Conservation (phyloP, 495 filamentous ascomycete genomes). For the Niebla homalea region DNA sequence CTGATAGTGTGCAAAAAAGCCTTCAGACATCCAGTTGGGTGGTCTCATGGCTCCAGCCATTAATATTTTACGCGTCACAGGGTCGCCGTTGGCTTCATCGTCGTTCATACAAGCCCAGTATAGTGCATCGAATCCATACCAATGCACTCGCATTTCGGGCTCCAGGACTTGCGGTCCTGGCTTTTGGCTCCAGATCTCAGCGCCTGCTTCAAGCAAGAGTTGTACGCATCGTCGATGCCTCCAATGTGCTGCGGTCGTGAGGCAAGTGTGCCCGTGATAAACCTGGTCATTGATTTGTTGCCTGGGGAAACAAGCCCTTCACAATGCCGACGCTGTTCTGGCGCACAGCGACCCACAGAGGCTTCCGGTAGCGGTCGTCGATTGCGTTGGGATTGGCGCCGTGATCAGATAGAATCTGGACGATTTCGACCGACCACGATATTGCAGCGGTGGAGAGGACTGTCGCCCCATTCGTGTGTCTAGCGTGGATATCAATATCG, state of each 20-base stretch:
- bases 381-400: conserved; percentile 16
- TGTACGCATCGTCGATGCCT: not conserved
- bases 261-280: not conserved
- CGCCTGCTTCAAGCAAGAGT: not conserved
- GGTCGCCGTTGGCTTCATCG: not conserved
- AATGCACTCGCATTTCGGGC: not conserved
- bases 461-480: not conserved
- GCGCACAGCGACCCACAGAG: not conserved
- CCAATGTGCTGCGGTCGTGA: not conserved
- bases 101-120: not conserved
- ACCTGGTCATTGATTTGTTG: not conserved
- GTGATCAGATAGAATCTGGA: conserved; percentile 8
- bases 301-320: not conserved
- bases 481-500: not conserved
- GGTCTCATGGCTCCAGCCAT: not conserved
- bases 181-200: not conserved
- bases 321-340: not conserved
- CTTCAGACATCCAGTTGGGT: not conserved
- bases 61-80: not conserved
- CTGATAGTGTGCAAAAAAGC: not conserved
- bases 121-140: not conserved
- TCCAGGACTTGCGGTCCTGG: not conserved
- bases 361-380: conserved; percentile 5
- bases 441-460: not conserved
- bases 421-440: not conserved